Base-by-base conservation (phyloP, 1,284 basidiomycete species). In the Ustilago esculenta region DNA sequence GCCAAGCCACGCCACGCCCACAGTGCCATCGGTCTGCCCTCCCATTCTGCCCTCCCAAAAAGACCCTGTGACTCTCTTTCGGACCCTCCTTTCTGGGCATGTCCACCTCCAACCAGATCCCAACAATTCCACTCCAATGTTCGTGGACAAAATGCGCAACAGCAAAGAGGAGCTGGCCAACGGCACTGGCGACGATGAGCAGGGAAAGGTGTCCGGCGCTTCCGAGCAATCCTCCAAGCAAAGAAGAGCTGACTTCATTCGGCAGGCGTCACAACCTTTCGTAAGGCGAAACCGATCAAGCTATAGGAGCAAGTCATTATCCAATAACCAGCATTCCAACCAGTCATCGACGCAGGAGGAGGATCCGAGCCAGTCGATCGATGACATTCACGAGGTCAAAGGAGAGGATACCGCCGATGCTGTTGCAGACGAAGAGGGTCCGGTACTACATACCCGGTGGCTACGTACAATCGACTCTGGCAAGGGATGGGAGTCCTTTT, bases 401-500 rank as follows among this genome's bases (percentile, higher is more conserved):
- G 48, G 39, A 8, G 52, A 59, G 32, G 56, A 60, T 12, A 32
- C 35, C 21, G 23, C 20, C 12, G 58, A 68, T 21, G 50, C 7
- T 15, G 45, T 53, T 4, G 34, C n/a, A 11, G 58, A 63, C 5
- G 53, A 68, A 3, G 53, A 68, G n/a, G 48, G 65, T 3, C 66
- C 66, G 5, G 8, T 47, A 1, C 35, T 70, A 18, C 66, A 70
- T 33, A 55, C 37, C 8, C 47, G 66, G 37, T 70, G 66, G 66
- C 51, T 70, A 3, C 56, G 59, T 18, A 54, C 59, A 6, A 12
- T 40, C 23, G 66, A 70, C 21, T 48, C 51, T 10, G 60, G 56
- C 10, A 70, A 70, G 27, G 55, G 47, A 15, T 70, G 66, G 66
- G 36, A 50, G 20, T 63, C 66, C 9, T 70, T 70, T 43, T 56